These are phyloP conservation scores for Friedmanniomyces simplex DNA, from an alignment of 495 filamentous ascomycete genomes.

Conservation along the genomic window DNA sequence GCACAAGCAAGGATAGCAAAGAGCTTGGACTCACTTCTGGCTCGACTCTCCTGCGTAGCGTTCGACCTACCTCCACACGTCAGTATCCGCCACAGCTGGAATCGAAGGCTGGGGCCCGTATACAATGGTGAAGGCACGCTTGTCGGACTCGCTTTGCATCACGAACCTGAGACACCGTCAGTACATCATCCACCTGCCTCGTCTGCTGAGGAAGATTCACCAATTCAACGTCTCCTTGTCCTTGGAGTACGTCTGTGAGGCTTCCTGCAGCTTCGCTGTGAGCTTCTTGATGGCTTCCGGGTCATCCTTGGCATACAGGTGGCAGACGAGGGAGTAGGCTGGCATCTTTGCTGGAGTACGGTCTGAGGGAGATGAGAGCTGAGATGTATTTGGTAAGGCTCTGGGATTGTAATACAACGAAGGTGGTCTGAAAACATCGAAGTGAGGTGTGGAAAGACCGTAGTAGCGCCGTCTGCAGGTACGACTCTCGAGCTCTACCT, in stretches of 20 bases:
- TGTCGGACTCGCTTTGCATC: conserved; percentile 55
- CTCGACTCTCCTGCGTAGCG: conserved; percentile 47
- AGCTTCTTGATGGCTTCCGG: conserved; percentile 49
- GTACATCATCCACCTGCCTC: neutral
- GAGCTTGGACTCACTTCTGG: conserved; percentile 22
- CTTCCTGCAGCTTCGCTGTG: conserved; percentile 56
- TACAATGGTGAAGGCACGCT: conserved; percentile 57
- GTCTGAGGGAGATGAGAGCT: neutral
- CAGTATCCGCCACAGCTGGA: neutral
- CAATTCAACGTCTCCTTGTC: conserved; percentile 58
- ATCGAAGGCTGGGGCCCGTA: neutral
- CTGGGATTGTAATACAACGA: no score
- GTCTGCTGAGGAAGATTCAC: conserved; percentile 36
- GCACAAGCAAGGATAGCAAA: no score
- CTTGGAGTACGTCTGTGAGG: conserved; percentile 51
- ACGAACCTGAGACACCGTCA: conserved; percentile 12
- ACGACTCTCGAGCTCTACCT: neutral
- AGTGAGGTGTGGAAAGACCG: neutral
- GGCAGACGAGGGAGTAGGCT: conserved; percentile 44
- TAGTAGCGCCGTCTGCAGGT: neutral
- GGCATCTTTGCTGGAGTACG: conserved; percentile 6
- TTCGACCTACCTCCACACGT: conserved; percentile 31
- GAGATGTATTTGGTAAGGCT: no score
- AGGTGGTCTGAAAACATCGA: neutral
- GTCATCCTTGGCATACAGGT: conserved; percentile 56